Evolutionary conservation across 768 basidiomycete genomes (phyloP), one percentile per base, ranked within the genome.

Genomic region (Floccularia luteovirens): DNA sequence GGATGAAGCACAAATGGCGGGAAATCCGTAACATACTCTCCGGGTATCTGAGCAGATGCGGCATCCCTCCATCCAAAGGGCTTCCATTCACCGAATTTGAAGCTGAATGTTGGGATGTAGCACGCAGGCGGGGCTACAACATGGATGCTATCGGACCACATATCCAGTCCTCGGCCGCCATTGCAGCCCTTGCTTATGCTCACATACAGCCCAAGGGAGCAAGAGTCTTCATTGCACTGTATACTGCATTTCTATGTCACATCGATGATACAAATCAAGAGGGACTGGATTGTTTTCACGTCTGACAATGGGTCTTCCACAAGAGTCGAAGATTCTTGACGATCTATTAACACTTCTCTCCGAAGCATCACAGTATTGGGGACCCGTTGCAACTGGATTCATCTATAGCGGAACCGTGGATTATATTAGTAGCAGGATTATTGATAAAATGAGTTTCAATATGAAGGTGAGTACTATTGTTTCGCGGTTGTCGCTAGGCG

Each of bases 171-270:
- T 59, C 56, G 2, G 47, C 50, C 22, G 30, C 45, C 20, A 61
- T 52, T 27, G 42, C 46, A 10, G 33, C 31, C 10, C 50, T 27
- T 2, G 44, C 51, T 2, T 53, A 52, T 14, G 36, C 30, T 8
- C 61, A 63, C 38, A 43, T 62, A n/a, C 24, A 22, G 11, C 34
- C 48, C 45, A 35, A 48, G 43, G 40, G 57, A 30, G 52, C 48
- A 5, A 49, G 49, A 38, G 48, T 60, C 8, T 46, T 56, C 44
- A 56, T 65, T 28, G 58, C 62, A 2, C 48, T 66, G 16, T 63
- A 54, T 43, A 67, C 66, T 1, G 52, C 60, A 0, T 56, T 56
- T 32, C 34, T 50, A 16, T 55, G 57, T 41, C 58, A 46, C 30
- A 41, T 60, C 27, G 69, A 70, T 45, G 66, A 70, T 43, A 38